Base-by-base conservation (phyloP, 2,329 filamentous ascomycete genomes). In the Pseudogymnoascus verrucosus region DNA sequence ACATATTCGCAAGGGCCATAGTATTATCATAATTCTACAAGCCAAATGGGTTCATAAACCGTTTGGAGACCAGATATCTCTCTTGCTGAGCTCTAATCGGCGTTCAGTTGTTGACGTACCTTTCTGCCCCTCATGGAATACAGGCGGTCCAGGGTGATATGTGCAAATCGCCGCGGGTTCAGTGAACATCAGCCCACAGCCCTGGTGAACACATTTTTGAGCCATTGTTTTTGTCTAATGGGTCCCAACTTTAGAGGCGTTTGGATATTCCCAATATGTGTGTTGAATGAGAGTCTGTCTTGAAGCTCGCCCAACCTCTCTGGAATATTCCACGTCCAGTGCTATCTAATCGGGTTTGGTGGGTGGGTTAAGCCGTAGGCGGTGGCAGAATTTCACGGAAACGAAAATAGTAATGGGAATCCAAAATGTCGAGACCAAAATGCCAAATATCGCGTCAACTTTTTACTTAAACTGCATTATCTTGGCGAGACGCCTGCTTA, bases 41-140 rank as follows among this genome's bases (percentile, higher is more conserved):
- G 16, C 28, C 14, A 42, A n/a, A 36, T 51, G 12, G 37, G 34
- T 59, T 61, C 14, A 21, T 34, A 23, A 28, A 54, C 47, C 62
- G 44, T 23, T 23, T 23, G 2, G 21, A 23, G 62, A 39, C 64
- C 28, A 21, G 28, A 5, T 12, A 57, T 3, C 51, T 10, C n/a
- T 36, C n/a, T 62, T 54, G 54, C 34, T 57, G 60, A n/a, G 63
- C 59, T 40, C 4, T 16, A 40, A 28, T 36, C n/a, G 11, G 2
- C n/a, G 57, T 64, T 26, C 12, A 61, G 66, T 64, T 31, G 60
- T 44, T 65, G 28, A 74, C 78, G 74, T 80, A 96, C 93, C 95
- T 87, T 99, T 98, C 78, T 97, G 93, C 66, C 95, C 95, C 79
- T 99, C 95, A 76, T 98, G 95, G 76, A 99, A 99, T 74, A 95